Evolutionary conservation across 805 yeast genomes (phyloP), one percentile per base, ranked within the genome.

Genomic region (Myxozyma geophila): DNA sequence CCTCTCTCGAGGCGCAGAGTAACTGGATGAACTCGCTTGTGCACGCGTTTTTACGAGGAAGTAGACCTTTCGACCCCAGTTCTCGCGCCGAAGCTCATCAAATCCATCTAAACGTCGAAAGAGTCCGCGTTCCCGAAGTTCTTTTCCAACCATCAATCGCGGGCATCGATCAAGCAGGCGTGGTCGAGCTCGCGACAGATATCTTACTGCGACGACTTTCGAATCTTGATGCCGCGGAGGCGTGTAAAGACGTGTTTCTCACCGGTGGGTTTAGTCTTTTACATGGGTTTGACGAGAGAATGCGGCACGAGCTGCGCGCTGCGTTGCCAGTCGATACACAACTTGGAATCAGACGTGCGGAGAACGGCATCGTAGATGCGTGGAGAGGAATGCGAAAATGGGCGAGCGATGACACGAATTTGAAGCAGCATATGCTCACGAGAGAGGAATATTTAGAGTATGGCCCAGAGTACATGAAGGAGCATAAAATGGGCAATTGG

Each of bases 361-460:
- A 75, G 1, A 86, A 90, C 73, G 93, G 97, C 1, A 69, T 83
- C 0, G 72, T 83, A 37, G 99, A 93, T 75, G 85, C 98, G 0
- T 95, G 99, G 98, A 87, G 81, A 71, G 99, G 99, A 36, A 92
- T 95, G 96, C 86, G 90, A 12, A 82, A 83, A 71, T 90, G 96
- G 89, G 79, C 92, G 6, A 70, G 71, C 2, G 79, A 82, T 23
- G 80, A 76, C 0, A 84, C 80, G 17, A 80, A 82, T 44, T 28
- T 49, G 19, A 70, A 78, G 35, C 69, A 76, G 1, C 23, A 47
- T 35, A 77, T 81, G 63, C 79, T 93, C 28, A 82, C 95, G 0
- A 84, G 81, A 68, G 76, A 81, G 60, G 96, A 92, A 67, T 95
- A 91, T 72, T 88, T 87, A 51, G 99, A 95, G 75, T 84, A 83